These are phyloP conservation scores for Lolium rigidum DNA, from an alignment of 176 grass and related monocot genomes.

Conservation along the genomic window DNA sequence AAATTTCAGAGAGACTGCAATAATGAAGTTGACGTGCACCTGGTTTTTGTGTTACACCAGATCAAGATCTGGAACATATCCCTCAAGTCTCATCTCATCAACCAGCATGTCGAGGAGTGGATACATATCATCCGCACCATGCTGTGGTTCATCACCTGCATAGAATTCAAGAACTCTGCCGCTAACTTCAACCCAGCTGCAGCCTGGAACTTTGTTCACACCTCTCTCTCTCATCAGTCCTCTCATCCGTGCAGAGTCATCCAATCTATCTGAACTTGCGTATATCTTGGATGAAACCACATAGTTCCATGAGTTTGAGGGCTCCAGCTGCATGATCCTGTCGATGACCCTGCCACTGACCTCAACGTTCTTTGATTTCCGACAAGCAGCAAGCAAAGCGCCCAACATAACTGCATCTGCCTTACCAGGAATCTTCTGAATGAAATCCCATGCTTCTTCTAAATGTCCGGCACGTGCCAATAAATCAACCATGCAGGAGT, in stretches of 20 bases:
- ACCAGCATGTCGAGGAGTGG: conserved; percentile 59
- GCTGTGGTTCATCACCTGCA: conserved; percentile 63
- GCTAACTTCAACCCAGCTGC: conserved; percentile 83
- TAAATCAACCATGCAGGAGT: conserved; percentile 89
- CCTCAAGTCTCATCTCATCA: conserved; percentile 70
- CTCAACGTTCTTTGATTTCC: conserved; percentile 67
- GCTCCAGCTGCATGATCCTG: conserved; percentile 80
- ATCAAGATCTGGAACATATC: conserved; percentile 67
- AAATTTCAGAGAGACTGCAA: conserved; percentile 10
- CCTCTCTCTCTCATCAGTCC: conserved; percentile 83
- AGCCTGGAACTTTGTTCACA: conserved; percentile 78
- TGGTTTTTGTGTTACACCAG: conserved; percentile 44
- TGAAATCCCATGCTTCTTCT: conserved; percentile 79
- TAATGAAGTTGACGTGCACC: neutral
- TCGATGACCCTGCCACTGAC: conserved; percentile 72
- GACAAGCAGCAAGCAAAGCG: conserved; percentile 71
- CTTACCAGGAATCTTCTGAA: conserved; percentile 68
- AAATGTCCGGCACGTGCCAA: conserved; percentile 72
- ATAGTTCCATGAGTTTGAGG: conserved; percentile 84
- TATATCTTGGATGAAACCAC: conserved; percentile 90
- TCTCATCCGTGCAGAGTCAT: conserved; percentile 84
- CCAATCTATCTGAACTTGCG: conserved; percentile 59
- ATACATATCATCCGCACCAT: conserved; percentile 61
- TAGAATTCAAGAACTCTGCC: conserved; percentile 82
- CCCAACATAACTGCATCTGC: conserved; percentile 78